Conservation (phyloP, 2,329 filamentous ascomycete genomes). For the Trichoderma sp. region DNA sequence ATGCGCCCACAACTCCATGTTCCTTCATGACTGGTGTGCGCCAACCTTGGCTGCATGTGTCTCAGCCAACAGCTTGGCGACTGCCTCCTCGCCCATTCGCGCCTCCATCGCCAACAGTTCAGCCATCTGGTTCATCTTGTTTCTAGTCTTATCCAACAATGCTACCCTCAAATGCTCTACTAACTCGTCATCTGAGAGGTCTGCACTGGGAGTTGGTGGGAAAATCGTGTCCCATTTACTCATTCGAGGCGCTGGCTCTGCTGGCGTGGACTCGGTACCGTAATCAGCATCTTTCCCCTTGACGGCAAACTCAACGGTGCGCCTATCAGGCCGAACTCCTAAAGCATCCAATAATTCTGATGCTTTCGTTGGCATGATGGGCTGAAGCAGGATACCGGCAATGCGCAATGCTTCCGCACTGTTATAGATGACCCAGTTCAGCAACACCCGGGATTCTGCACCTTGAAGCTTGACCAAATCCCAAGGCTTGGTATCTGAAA, state of each 20-base stretch:
- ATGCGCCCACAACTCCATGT: not conserved
- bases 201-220: slow-evolving; percentile 41
- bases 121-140: slow-evolving; percentile 31
- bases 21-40: not conserved
- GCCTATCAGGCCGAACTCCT: slow-evolving; percentile 62
- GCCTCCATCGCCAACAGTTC: slow-evolving; percentile 32
- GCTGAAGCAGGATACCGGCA: slow-evolving; percentile 79
- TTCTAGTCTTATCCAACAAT: slow-evolving; percentile 26
- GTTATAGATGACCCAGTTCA: slow-evolving; percentile 65
- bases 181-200: slow-evolving; percentile 28
- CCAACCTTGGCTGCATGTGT: slow-evolving; percentile 17
- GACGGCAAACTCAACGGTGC: slow-evolving; percentile 61
- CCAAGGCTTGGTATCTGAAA: slow-evolving; percentile 71
- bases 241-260: slow-evolving; percentile 31
- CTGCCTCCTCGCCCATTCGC: slow-evolving; percentile 28
- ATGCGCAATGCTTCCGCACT: slow-evolving; percentile 76
- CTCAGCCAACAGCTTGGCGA: slow-evolving; percentile 26
- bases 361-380: slow-evolving; percentile 83
- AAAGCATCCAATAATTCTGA: slow-evolving; percentile 71
- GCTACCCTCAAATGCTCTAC: slow-evolving; percentile 22
- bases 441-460: slow-evolving; percentile 36
- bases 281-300: slow-evolving; percentile 68
- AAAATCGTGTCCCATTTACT: slow-evolving; percentile 48
- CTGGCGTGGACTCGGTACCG: slow-evolving; percentile 46
- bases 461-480: slow-evolving; percentile 42